phyloP scores from a whole-genome alignment of 192 early-diverging fungal genomes.

The Haplosporangium gracile region DNA sequence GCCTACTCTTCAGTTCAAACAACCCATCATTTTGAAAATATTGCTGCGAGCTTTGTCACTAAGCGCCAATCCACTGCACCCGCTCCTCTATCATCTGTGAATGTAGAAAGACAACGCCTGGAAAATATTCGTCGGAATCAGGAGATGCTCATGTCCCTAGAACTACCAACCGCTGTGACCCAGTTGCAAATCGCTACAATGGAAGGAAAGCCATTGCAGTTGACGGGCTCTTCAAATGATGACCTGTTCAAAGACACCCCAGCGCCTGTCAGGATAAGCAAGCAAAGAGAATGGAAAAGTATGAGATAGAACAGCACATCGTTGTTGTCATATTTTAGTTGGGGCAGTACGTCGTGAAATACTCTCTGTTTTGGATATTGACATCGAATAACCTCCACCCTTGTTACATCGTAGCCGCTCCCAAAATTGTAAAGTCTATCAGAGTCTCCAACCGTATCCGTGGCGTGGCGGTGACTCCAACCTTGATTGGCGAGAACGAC shows the following conservation, averaged over 20 bases:
- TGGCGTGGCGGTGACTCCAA: slow-evolving; percentile 30
- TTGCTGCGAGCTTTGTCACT: background rate
- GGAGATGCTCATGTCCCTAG: slow-evolving; percentile 62
- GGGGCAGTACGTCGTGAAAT: too few relatives aligned
- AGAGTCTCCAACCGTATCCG: slow-evolving; percentile 53
- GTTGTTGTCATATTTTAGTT: too few relatives aligned
- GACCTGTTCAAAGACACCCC: background rate
- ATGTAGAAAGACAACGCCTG: slow-evolving; percentile 61
- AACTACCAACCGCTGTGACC: slow-evolving; percentile 14
- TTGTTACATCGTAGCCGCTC: background rate
- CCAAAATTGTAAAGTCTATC: slow-evolving; percentile 32
- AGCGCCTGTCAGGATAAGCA: slow-evolving; percentile 18
- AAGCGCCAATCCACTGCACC: background rate
- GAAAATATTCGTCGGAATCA: slow-evolving; percentile 74
- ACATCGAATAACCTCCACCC: background rate
- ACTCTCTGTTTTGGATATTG: background rate
- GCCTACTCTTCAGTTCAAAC: background rate
- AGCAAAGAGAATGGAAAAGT: slow-evolving; percentile 1
- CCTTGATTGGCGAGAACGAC: slow-evolving; percentile 42
- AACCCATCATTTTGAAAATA: background rate
- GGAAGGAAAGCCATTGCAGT: slow-evolving; percentile 24
- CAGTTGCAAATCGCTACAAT: slow-evolving; percentile 51
- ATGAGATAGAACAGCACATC: background rate
- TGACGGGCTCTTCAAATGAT: background rate
- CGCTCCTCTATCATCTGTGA: background rate